Evolutionary conservation across 495 filamentous ascomycete species (phyloP), one percentile per base, ranked within the genome.

Genomic region (Penicillium cinerascens): DNA sequence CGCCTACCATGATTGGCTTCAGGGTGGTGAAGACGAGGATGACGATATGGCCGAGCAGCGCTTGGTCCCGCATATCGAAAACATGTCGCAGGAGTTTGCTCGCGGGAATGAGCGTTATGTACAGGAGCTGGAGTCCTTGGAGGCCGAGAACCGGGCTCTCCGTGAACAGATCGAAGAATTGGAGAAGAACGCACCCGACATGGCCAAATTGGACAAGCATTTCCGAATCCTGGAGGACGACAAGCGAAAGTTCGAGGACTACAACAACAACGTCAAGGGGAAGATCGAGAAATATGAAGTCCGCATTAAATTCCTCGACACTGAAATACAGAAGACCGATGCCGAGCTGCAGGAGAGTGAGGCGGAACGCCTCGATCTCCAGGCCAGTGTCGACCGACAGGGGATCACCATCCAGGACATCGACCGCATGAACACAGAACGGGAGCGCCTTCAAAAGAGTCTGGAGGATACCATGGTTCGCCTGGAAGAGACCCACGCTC

Each of bases 361-460:
- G 51, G 80, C 86, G 9, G 92, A 97, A 64, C 82, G 86, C 46
- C 70, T 79, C n/a, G 77, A 79, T 16, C 79, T 97, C 22, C 91
- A 97, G 63, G 81, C 84, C 27, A 84, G 87, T 15, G 88, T 99
- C 36, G 92, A 97, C 64, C 84, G 84, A 53, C 89, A 95, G 63
- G 93, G 92, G 4, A 91, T 99, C 58, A 93, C 89, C 42, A 92
- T 95, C 62, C 86, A 89, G 66, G 95, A 97, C 75, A 97, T 99
- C 66, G 93, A 99, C 78, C 92, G 91, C 61, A 96, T 99, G 92
- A 95, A 89, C 56, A 84, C 86, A 18, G 93, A 97, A 66, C 85
- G 92, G 27, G 93, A 97, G 63, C 86, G 95, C 11, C 79, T 97
- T 27, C 87, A 93, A 45, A 92, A 86, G 60, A 87, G 82, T 36